phyloP scores from a whole-genome alignment of 2,329 filamentous ascomycete genomes.

The Fusarium foetens region DNA sequence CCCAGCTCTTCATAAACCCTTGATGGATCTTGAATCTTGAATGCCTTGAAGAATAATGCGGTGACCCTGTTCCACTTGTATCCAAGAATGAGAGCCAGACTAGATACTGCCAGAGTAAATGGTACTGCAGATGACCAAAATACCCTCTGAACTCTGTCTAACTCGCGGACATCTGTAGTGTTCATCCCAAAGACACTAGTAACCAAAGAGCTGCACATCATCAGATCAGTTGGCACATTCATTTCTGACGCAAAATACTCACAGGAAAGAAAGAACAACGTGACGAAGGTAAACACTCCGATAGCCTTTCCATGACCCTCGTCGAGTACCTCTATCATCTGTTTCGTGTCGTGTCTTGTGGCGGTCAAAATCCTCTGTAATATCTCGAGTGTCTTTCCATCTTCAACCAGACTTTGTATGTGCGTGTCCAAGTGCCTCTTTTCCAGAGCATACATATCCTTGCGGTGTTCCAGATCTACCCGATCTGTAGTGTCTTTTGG shows the following conservation, averaged over 20 bases:
- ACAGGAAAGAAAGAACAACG: not conserved
- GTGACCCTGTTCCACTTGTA: not conserved
- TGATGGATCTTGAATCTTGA: no score
- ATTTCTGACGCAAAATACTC: not conserved
- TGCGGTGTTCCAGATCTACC: not conserved
- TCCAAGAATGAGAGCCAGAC: not conserved
- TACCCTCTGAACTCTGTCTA: not conserved
- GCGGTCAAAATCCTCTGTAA: not conserved
- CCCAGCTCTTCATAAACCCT: no score
- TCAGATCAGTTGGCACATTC: no score
- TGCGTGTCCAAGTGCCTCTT: not conserved
- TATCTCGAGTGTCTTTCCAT: not conserved
- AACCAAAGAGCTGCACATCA: not conserved
- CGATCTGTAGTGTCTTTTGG: not conserved
- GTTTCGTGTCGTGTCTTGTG: not conserved
- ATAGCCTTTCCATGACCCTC: not conserved
- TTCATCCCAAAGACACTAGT: not conserved
- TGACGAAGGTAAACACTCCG: not conserved
- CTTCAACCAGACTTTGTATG: not conserved
- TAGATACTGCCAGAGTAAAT: not conserved
- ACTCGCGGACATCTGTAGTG: not conserved
- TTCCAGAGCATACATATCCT: not conserved
- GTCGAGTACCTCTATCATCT: not conserved
- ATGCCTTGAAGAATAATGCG: no score
- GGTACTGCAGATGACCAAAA: not conserved